Conservation (phyloP, 495 filamentous ascomycete genomes). For the Bombardia bombarda region DNA sequence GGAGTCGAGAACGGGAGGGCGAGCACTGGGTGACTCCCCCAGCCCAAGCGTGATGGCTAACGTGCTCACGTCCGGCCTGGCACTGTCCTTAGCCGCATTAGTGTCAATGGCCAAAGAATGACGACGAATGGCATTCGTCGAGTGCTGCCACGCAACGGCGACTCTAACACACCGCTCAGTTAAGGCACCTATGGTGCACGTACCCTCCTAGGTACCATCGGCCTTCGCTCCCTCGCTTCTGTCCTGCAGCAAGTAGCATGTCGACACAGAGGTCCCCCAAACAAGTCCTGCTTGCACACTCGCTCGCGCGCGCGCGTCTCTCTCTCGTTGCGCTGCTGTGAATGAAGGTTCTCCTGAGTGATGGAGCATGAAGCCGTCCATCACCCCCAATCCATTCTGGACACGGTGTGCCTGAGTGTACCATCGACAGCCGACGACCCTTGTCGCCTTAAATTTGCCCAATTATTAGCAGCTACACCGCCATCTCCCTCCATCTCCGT, state of each 20-base stretch:
- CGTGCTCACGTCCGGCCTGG: conserved; percentile 2
- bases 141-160: conserved; percentile 13
- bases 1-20: too few relatives aligned
- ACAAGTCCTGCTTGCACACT: too few relatives aligned
- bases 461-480: conserved; percentile 23
- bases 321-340: too few relatives aligned
- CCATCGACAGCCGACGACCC: too few relatives aligned
- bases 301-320: too few relatives aligned
- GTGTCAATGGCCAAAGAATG: conserved; percentile 10
- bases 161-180: conserved; percentile 11
- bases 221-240: neutral
- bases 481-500: conserved; percentile 7
- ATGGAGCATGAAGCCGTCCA: too few relatives aligned
- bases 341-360: neutral
- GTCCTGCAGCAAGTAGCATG: too few relatives aligned
- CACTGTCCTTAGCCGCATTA: conserved; percentile 15
- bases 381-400: too few relatives aligned
- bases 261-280: too few relatives aligned
- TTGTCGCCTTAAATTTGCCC: too few relatives aligned
- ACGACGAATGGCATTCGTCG: conserved; percentile 20
- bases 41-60: neutral
- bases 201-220: neutral
- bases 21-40: conserved; percentile 15
- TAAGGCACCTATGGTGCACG: neutral
- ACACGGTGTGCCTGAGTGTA: too few relatives aligned